A percentile compares a stretch with the other conserved stretches of the same genome.
phyloP scores from a whole-genome alignment of 768 basidiomycete species.

The Brasilioporus rufonigricans region DNA sequence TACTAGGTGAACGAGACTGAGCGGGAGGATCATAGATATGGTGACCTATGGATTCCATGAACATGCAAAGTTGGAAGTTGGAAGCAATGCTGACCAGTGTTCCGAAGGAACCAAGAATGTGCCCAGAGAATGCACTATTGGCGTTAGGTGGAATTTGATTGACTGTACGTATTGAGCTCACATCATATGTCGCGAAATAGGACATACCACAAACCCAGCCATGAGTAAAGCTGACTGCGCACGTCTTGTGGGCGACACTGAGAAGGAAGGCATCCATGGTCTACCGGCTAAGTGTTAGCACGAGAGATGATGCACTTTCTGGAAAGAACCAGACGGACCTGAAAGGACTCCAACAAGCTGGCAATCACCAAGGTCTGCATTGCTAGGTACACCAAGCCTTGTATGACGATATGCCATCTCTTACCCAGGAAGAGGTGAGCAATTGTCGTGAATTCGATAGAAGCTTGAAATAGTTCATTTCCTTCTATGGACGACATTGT shows the following conservation, averaged over 20 bases:
- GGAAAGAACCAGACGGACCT: constrained; percentile 6
- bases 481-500: constrained; percentile 27
- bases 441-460: constrained; percentile 27
- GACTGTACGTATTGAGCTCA: constrained; percentile 10
- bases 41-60: constrained; percentile 18
- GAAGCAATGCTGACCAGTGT: constrained; percentile 12
- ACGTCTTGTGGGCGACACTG: constrained; percentile 24
- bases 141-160: constrained; percentile 4
- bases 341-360: constrained; percentile 25
- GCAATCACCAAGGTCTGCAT: constrained; percentile 23
- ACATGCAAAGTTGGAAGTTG: background rate
- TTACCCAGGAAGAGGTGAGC: constrained; percentile 26
- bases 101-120: constrained; percentile 24
- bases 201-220: constrained; percentile 24
- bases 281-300: constrained; percentile 4
- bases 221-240: constrained; percentile 22
- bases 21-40: constrained; percentile 17
- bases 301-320: background rate
- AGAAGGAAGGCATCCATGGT: constrained; percentile 26
- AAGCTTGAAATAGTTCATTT: constrained; percentile 21
- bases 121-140: constrained; percentile 18
- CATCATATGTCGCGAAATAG: background rate
- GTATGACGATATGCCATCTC: constrained; percentile 22
- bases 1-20: constrained; percentile 23
- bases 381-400: constrained; percentile 19